Base-by-base conservation (phyloP, 352 stramenopile species). In the Labyrinthula sp. region DNA sequence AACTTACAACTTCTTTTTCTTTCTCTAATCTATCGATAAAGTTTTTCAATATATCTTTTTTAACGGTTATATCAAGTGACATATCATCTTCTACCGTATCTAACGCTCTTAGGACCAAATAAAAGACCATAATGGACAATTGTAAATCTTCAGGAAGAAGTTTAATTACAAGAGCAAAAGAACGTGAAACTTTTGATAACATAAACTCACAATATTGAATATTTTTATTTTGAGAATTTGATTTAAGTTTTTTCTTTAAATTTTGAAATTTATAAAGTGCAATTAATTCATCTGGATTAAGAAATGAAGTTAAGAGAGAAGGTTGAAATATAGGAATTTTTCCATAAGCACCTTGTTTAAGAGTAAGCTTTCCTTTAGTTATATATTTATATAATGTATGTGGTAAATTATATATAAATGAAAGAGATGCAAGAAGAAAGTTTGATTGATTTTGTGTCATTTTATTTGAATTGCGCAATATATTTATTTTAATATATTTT, bases 61-160 rank as follows among this genome's bases (percentile, higher is more conserved):
- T 87, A 1, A 62, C 61, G 26, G 33, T 30, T 10, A 29, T n/a
- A 52, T 39, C 48, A 83, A 89, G 20, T 62, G 65, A 30, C 64
- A 86, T 91, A 58, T 91, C 79, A 57, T 91, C 79, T 54, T 91
- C 79, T 37, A 91, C 67, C 0, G 79, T 91, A 58, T 89, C 79
- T 17, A 91, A 55, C 4, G 73, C 79, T 15, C 77, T 60, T 15
- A 91, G 60, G 2, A 83, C 73, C 14, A 91, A 49, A 49, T 91
- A 91, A 62, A 91, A 91, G 29, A 91, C 67, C 30, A 79, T 48
- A 48, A 89, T 71, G 40, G 85, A 74, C 1, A 86, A 61, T 45
- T 76, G 63, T 15, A 89, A 54, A 3, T 15, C 35, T 2, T 58
- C 35, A 5, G 77, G 77, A 14, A 91, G 58, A 34, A 88, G 73